Evolutionary conservation across 495 filamentous ascomycete genomes (phyloP), one percentile per base, ranked within the genome.

Genomic region (Tuber umbilicatum): DNA sequence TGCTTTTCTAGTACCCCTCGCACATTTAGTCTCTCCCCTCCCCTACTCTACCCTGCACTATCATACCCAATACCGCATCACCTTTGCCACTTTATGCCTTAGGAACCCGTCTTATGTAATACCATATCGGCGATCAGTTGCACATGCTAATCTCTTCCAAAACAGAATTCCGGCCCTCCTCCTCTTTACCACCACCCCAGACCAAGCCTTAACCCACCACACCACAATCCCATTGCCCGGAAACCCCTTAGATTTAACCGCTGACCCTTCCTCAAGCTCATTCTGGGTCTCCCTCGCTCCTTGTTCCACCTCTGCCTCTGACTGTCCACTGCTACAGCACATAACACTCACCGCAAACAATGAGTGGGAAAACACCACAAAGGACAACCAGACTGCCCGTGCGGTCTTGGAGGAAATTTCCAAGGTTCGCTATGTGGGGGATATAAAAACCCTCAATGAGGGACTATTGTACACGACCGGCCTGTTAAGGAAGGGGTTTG

Each of bases 401-500:
- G 74, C 38, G 73, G 86, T 31, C 37, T 80, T 47, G 70, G 81
- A 23, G 78, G 73, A 40, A 40, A 88, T 68, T 75, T 74, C 27
- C 81, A 84, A 31, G 75, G 47, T 73, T 10, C 38, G 78, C 41
- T 69, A 77, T 14, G 38, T 69, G 27, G 70, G 70, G 2, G 81
- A 69, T 39, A 75, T 72, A n/a, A 79, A 84, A 23, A 81, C 85
- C 50, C 83, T 86, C 55, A 74, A 91, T 38, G 84, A 86, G 19
- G 88, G 89, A 69, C 83, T 90, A 0, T 76, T 97, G 72, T 97
- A 97, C 83, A 85, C 86, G 3, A 83, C 93, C 69, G 90, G 89
- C 70, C 90, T 89, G 74, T 85, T 97, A 70, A 87, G 94, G 70
- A 97, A 96, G 85, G 87, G 86, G 27, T 86, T 85, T 23, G 82